Base-by-base conservation (phyloP, 495 filamentous ascomycete species). In the Aspergillus asperescens region DNA sequence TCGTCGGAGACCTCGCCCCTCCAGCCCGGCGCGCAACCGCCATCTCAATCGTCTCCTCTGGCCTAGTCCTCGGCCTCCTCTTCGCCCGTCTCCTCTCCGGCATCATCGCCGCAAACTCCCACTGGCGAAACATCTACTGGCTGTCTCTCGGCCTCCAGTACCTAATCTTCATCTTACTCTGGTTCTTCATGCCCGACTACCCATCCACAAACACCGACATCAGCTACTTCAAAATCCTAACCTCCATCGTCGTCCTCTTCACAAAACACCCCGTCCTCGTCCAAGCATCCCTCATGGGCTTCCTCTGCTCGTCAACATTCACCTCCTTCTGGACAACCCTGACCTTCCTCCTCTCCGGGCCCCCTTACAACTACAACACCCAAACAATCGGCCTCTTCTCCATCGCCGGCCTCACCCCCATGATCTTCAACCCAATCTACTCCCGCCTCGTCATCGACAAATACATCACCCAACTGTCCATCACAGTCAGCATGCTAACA, bases 321-420 rank as follows among this genome's bases (percentile, higher is more conserved):
- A 87, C 83, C n/a, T 69, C 61, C 25, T 86, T 84, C 72, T 94
- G 88, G 89, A 93, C 89, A 2, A 92, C 88, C 0, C 69, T 92
- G 15, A 89, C 86, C 0, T 94, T 94, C 65, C 77, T 92, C 18
- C 77, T 93, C 5, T 77, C 85, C 1, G 77, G 75, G 0, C 65
- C 73, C 15, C 86, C 89, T 0, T 95, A 90, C 65, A 60, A 75
- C 39, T 93, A 86, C 61, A 67, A 73, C 10, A 79, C 84, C 1
- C 56, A 87, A 2, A 73, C 72, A 1, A 88, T 93, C 35, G 89
- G 89, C 1, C 71, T 93, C 35, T 93, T 93, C 61, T 84, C 86
- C 0, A 69, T 94, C 18, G 84, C 90, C 25, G 89, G 89, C 3
- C 79, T 92, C 4, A 77, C 77, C 0, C 79, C 81, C 24, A 86